Percentiles rank a stretch among this genome's conserved stretches.
Evolutionary conservation across 805 yeast species (phyloP).

Genomic region (Starmerella bombi): DNA sequence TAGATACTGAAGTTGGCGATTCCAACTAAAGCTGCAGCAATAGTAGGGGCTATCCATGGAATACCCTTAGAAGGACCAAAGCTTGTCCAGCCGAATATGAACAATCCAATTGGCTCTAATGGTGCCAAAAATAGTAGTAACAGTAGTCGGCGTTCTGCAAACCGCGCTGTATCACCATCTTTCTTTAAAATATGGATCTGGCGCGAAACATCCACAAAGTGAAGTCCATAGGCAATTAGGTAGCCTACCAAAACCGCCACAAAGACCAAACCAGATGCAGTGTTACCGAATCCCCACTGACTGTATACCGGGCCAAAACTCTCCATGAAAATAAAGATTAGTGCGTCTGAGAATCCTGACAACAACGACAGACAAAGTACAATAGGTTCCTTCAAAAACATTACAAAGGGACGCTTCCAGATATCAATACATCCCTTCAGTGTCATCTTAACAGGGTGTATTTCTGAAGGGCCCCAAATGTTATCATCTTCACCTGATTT

Average conservation of each 20-base stretch:
- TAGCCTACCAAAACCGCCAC: conserved; percentile 30
- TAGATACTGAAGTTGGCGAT: conserved; percentile 33
- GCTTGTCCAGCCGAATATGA: conserved; percentile 34
- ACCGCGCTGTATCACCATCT: conserved; percentile 22
- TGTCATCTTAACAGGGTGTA: conserved; percentile 13
- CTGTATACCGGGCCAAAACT: conserved; percentile 28
- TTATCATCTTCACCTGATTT: conserved; percentile 27
- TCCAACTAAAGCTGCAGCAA: conserved; percentile 30
- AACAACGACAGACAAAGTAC: conserved; percentile 31
- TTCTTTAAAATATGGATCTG: conserved; percentile 25
- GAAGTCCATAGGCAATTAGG: conserved; percentile 28
- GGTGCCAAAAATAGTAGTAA: conserved; percentile 31
- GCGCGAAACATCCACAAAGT: conserved; percentile 28
- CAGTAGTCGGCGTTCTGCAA: conserved; percentile 19
- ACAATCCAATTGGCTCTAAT: conserved; percentile 30
- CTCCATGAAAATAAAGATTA: conserved; percentile 32
- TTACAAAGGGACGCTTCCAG: conserved; percentile 32
- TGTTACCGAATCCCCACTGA: conserved; percentile 30
- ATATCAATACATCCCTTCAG: conserved; percentile 8
- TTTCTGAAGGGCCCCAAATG: conserved; percentile 30
- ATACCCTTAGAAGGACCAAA: conserved; percentile 27
- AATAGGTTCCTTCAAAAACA: conserved; percentile 32
- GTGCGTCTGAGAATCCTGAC: conserved; percentile 33
- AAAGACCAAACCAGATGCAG: conserved; percentile 28
- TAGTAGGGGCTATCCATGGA: conserved; percentile 34